phyloP scores from a whole-genome alignment of 441 rosid genomes.

The Populus hybrid region DNA sequence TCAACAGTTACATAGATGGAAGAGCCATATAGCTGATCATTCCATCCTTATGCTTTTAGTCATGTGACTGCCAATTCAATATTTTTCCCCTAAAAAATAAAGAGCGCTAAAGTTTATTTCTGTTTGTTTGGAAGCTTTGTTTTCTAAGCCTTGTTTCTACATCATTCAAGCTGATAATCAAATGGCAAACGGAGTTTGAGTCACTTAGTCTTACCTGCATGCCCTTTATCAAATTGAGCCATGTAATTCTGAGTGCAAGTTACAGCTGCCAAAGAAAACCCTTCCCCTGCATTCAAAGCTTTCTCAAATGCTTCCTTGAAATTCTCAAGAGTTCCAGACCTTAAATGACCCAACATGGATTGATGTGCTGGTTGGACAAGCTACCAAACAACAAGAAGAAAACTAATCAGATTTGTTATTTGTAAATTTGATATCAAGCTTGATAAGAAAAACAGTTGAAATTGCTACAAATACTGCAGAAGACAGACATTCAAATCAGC shows the following conservation, averaged over 20 bases:
- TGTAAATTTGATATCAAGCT: neutral
- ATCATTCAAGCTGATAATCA: conserved; percentile 4
- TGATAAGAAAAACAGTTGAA: neutral
- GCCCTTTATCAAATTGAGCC: conserved; percentile 60
- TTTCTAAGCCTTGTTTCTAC: neutral
- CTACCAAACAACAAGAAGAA: conserved; percentile 29
- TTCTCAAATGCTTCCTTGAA: conserved; percentile 78
- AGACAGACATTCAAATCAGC: neutral
- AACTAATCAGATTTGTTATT: neutral
- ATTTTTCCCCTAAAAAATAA: neutral
- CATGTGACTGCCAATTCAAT: neutral
- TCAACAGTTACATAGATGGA: neutral
- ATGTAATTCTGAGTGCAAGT: conserved; percentile 47
- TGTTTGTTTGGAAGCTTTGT: neutral
- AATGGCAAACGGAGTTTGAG: neutral
- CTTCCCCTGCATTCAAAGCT: conserved; percentile 70
- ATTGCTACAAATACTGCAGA: neutral
- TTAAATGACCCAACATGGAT: conserved; percentile 67
- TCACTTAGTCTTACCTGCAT: conserved; percentile 51
- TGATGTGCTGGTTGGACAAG: conserved; percentile 88
- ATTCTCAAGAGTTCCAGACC: conserved; percentile 61
- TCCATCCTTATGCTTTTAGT: neutral
- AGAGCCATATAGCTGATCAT: neutral
- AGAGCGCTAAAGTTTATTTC: neutral
- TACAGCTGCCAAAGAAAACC: conserved; percentile 58